Evolutionary conservation across 306 rosid species (phyloP), one percentile per base, ranked within the genome.

Genomic region (Malus asiatica): DNA sequence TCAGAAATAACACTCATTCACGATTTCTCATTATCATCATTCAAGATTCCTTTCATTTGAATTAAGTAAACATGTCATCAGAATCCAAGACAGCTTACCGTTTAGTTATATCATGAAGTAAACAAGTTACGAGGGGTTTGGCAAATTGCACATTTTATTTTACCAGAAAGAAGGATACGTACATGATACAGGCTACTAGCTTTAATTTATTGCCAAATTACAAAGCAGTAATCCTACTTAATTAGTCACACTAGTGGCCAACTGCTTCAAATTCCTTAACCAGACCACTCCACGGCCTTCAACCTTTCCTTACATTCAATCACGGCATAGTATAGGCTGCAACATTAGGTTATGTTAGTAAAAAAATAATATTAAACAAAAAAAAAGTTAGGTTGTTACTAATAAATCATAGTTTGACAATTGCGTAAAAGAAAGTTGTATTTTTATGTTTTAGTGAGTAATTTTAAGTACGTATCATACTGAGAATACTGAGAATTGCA

Each of bases 291-390:
- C 68, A 66, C 66, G 59, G 74, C 58, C 44, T 75, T 70, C 77
- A 63, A 6, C 1, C 19, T 53, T n/a, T 64, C 66, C 62, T 67
- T 32, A 23, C 16, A 61, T 81, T 73, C 84, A 71, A 20, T 83
- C 64, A 83, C 60, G 92, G 96, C 19, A 90, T 62, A 18, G 90
- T 86, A 71, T 84, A 88, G 62, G 84, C 96, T 90, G 90, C 88
- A 84, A 81, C 71, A n/a, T 66, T 57, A 80, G 73, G 19, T 59
- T 11, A 22, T 44, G 13, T 42, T 3, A n/a, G 69, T 20, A 46
- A 1, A 12, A 11, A 40, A 55, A 19, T 3, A n/a, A 6, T 60
- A 65, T n/a, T 7, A 5, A 4, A 8, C 5, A 45, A 11, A 4
- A 11, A 62, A n/a, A 35, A 8, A 5, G 19, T 29, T 29, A 2